Conservation (phyloP, 2,329 filamentous ascomycete species). For the Microdochium nivale region DNA sequence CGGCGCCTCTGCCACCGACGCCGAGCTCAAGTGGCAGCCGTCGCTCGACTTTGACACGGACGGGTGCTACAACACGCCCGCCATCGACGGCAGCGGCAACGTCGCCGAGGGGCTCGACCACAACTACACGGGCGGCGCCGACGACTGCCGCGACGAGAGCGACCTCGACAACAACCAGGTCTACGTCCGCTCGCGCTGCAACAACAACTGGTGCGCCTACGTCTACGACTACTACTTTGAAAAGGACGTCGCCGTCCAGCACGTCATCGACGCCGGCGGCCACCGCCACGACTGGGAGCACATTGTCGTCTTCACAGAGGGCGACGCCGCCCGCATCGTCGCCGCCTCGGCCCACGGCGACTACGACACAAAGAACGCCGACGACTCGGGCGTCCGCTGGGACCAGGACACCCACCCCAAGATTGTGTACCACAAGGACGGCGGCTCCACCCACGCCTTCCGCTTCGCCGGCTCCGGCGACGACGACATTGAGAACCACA, state of each 20-base stretch:
- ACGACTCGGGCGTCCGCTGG: constrained; percentile 13
- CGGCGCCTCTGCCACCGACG: constrained; percentile 13
- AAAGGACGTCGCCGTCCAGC: constrained; percentile 26
- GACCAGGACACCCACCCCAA: constrained; percentile 20
- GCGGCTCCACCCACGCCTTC: constrained; percentile 16
- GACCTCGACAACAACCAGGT: constrained; percentile 30
- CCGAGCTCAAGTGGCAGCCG: constrained; percentile 13
- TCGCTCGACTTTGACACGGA: constrained; percentile 24
- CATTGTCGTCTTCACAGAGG: constrained; percentile 18
- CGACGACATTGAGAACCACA: constrained; percentile 19
- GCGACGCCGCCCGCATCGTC: constrained; percentile 14
- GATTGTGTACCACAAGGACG: constrained; percentile 21
- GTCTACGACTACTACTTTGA: constrained; percentile 38
- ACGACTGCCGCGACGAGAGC: constrained; percentile 21
- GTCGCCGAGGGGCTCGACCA: constrained; percentile 21
- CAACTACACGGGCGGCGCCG: constrained; percentile 15
- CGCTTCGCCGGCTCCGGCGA: constrained; percentile 17
- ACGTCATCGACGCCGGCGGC: constrained; percentile 19
- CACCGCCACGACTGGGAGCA: constrained; percentile 30
- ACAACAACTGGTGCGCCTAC: constrained; percentile 33
- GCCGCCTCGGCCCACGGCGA: constrained; percentile 18
- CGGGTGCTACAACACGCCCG: constrained; percentile 29
- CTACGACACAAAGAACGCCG: constrained; percentile 14
- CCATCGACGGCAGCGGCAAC: constrained; percentile 23
- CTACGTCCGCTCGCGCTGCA: constrained; percentile 32